Conservation (phyloP, 495 filamentous ascomycete species). For the Immersiella caudata region DNA sequence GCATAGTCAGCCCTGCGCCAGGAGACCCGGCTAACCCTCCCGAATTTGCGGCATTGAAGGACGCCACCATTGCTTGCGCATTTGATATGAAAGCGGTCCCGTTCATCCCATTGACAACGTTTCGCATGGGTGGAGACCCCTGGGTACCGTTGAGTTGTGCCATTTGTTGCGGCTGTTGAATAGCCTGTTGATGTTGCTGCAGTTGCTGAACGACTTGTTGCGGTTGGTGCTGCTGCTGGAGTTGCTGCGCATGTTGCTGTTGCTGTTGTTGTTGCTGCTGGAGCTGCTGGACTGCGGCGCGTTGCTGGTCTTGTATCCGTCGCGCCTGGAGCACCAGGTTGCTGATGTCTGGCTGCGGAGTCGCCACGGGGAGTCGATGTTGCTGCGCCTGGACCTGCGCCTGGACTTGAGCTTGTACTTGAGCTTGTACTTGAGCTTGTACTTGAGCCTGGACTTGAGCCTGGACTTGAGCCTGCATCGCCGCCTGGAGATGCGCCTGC, state of each 20-base stretch:
- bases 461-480: conserved; percentile 57
- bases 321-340: conserved; percentile 58
- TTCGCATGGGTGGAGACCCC: conserved; percentile 47
- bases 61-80: conserved; percentile 50
- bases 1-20: conserved; percentile 40
- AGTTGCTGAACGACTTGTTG: conserved; percentile 20
- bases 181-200: conserved; percentile 34
- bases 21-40: conserved; percentile 46
- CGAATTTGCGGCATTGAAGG: conserved; percentile 42
- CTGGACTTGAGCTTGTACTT: conserved; percentile 46
- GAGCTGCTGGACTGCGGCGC: conserved; percentile 46
- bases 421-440: conserved; percentile 64
- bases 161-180: conserved; percentile 36
- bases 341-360: conserved; percentile 58
- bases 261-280: conserved; percentile 49
- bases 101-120: conserved; percentile 57
- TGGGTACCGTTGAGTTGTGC: conserved; percentile 41
- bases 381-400: conserved; percentile 46
- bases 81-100: conserved; percentile 49
- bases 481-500: conserved; percentile 65
- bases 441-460: conserved; percentile 65
- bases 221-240: conserved; percentile 39
- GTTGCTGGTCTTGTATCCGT: conserved; percentile 63
- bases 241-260: conserved; percentile 38
- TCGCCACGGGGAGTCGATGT: conserved; percentile 65